These are phyloP conservation scores for Craspedostauros australis DNA, from an alignment of 108 stramenopile species.

Conservation along the genomic window DNA sequence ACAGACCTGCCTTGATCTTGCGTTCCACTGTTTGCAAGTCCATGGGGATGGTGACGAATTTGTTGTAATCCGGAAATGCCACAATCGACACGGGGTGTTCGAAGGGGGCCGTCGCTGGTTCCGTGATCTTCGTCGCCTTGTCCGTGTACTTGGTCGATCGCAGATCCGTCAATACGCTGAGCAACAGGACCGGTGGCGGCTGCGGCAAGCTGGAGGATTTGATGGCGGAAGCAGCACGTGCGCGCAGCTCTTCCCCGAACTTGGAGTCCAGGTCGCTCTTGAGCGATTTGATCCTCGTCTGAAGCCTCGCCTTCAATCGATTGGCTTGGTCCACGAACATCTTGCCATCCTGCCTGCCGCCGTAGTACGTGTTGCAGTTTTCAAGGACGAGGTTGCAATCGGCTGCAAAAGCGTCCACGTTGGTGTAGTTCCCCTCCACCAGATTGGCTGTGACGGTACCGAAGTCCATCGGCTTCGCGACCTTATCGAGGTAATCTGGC, in stretches of 20 bases:
- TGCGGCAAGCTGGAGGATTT: constrained; percentile 30
- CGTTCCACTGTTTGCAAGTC: constrained; percentile 69
- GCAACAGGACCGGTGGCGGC: constrained; percentile 51
- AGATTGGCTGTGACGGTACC: constrained; percentile 66
- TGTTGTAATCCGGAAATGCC: constrained; percentile 58
- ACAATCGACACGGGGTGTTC: constrained; percentile 67
- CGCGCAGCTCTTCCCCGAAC: constrained; percentile 23
- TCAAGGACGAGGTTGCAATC: constrained; percentile 67
- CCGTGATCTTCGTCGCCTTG: constrained; percentile 66
- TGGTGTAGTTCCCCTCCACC: constrained; percentile 59
- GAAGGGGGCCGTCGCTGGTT: constrained; percentile 63
- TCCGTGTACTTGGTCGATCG: constrained; percentile 65
- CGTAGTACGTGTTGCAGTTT: constrained; percentile 66
- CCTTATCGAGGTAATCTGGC: constrained; percentile 55
- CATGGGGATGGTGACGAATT: constrained; percentile 61
- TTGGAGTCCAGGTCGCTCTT: constrained; percentile 48
- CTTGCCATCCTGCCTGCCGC: constrained; percentile 43
- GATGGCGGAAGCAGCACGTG: constrained; percentile 16
- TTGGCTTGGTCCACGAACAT: constrained; percentile 56
- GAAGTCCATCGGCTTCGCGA: constrained; percentile 68
- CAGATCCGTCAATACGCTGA: constrained; percentile 49
- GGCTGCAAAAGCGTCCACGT: constrained; percentile 40
- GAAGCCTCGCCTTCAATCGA: constrained; percentile 46
- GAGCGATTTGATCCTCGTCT: constrained; percentile 45
- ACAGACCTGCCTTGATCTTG: constrained; percentile 49